Base-by-base conservation (phyloP, 1,139 yeast genomes). In the Entelexis paramagnoliae region DNA sequence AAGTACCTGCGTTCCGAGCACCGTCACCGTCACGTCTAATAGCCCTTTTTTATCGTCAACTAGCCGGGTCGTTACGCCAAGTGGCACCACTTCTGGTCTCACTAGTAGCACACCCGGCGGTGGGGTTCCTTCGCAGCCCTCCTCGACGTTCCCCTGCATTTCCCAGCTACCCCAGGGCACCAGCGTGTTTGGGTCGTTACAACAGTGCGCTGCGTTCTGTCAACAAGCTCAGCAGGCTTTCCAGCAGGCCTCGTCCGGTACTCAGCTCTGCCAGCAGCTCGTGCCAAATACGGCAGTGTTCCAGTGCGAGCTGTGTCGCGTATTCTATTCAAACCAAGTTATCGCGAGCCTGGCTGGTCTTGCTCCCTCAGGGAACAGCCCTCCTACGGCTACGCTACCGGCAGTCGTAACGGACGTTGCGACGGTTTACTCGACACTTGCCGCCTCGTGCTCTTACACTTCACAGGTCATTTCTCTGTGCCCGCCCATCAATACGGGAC, bases 71-170 rank as follows among this genome's bases (percentile, higher is more conserved):
- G 54, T 60, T 60, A 62, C 65, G 60, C 53, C 63, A 54, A 59
- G 66, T 62, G 67, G 66, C 66, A 63, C 67, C 63, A 38, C 52
- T 38, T 28, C 59, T 36, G 65, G 67, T 63, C 65, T 64, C 67
- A 64, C 67, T 46, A 63, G 67, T 64, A 62, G 65, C 61, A 55
- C 63, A 57, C 51, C 63, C 62, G 64, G 64, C 64, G 59, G 61
- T 36, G 41, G 41, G 51, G 45, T 19, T 28, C 49, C 54, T 38
- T 41, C 55, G 34, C 55, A 47, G 46, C 49, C 51, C 16, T 35
- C 55, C 14, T 52, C 51, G 16, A 30, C 53, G 11, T 46, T 46
- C 42, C 49, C 53, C 14, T 52, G 55, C 32, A 47, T 52, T 14
- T 52, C 55, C 9, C 52, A 51, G 24, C 47, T 51, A 2, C 53